phyloP scores from a whole-genome alignment of 306 rosid genomes.

The Neltuma alba region DNA sequence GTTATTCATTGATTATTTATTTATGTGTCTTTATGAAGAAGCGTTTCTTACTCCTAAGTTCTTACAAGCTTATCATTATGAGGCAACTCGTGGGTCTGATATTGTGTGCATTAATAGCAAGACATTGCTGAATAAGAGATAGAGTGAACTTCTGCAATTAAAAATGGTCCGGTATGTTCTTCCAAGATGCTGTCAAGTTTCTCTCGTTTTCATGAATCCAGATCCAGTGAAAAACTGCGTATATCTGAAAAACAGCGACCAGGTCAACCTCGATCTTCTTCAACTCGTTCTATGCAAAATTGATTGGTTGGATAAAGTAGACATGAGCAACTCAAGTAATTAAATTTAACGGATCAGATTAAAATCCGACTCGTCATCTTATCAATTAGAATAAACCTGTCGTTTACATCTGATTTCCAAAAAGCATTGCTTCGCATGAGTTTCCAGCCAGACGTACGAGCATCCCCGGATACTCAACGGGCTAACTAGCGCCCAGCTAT shows the following conservation, averaged over 20 bases:
- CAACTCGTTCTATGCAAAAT: too few species aligned
- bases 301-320: neutral
- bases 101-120: too few species aligned
- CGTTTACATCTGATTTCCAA: neutral
- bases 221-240: neutral
- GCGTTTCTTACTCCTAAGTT: neutral
- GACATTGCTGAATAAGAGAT: neutral
- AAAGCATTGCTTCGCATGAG: too few species aligned
- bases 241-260: neutral
- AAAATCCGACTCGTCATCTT: neutral
- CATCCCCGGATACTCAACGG: neutral
- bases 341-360: too few species aligned
- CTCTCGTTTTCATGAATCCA: neutral
- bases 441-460: neutral
- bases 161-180: too few species aligned
- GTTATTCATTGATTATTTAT: neutral
- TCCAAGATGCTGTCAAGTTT: neutral
- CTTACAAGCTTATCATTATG: too few species aligned
- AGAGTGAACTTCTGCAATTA: too few species aligned
- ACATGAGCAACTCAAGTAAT: neutral
- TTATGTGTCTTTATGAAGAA: constrained; percentile 6
- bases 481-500: too few species aligned
- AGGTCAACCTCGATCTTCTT: neutral
- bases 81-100: too few species aligned
- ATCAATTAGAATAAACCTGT: too few species aligned